Evolutionary conservation across 2,329 filamentous ascomycete species (phyloP).

Genomic region (Hypoxylon sp.): DNA sequence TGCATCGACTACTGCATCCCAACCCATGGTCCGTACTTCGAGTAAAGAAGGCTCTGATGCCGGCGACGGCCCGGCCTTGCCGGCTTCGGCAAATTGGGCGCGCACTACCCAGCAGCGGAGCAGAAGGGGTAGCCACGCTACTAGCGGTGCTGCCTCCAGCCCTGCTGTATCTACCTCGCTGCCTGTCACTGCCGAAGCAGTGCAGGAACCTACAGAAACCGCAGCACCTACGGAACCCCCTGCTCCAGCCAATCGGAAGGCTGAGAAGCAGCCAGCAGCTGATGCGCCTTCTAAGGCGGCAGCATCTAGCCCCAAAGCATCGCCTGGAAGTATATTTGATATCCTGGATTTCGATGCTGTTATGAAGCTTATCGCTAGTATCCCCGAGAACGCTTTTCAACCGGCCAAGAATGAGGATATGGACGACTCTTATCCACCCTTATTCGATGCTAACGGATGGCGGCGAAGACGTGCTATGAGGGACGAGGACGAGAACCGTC

Average conservation of each 20-base stretch:
- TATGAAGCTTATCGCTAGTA: conserved; percentile 37
- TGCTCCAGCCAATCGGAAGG: conserved; percentile 38
- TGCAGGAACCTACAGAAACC: conserved; percentile 53
- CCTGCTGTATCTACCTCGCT: conserved; percentile 73
- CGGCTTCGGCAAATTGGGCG: conserved; percentile 94
- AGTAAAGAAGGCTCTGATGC: conserved; percentile 79
- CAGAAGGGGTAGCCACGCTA: conserved; percentile 79
- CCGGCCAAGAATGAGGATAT: conserved; percentile 34
- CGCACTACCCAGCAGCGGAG: conserved; percentile 70
- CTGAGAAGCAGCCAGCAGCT: conserved; percentile 40
- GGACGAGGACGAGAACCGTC: conserved; percentile 70
- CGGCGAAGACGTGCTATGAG: conserved; percentile 80
- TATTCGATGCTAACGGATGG: conserved; percentile 85
- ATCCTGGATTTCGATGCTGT: conserved; percentile 38
- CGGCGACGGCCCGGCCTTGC: conserved; percentile 88
- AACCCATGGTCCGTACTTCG: conserved; percentile 76
- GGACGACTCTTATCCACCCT: conserved; percentile 65
- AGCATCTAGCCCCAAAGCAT: conserved; percentile 8
- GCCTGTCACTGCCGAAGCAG: conserved; percentile 60
- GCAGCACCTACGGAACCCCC: conserved; percentile 47
- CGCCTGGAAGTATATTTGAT: conserved; percentile 20
- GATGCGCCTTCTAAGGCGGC: conserved; percentile 22
- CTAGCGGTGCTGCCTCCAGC: conserved; percentile 82
- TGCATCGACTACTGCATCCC: conserved; percentile 53
- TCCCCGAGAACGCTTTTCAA: conserved; percentile 51